Percentiles rank a stretch among this genome's conserved stretches.
Evolutionary conservation across 1,284 basidiomycete species (phyloP).

Genomic region (Moesziomyces globuligerus): DNA sequence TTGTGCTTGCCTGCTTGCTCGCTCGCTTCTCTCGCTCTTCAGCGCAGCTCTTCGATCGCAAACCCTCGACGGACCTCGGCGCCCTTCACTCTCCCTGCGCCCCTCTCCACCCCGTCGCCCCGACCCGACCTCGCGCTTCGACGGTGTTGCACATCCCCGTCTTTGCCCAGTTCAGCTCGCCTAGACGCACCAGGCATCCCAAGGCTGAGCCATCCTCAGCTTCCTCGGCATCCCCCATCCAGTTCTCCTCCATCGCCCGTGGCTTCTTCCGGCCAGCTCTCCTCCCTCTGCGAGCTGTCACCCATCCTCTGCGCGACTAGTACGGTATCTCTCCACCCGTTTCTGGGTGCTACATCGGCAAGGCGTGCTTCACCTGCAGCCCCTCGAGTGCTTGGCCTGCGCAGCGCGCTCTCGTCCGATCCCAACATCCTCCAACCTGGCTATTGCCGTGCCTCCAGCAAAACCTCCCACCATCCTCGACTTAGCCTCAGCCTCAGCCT

Average conservation of each 20-base stretch:
- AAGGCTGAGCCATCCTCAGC: no score
- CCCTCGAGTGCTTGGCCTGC: background rate
- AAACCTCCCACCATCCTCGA: background rate
- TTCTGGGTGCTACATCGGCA: no score
- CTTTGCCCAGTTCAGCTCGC: background rate
- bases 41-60: constrained; percentile 1
- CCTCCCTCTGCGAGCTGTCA: no score
- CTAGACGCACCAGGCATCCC: background rate
- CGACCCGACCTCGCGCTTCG: no score
- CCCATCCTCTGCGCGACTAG: no score
- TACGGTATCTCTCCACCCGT: no score
- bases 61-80: background rate
- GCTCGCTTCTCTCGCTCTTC: background rate
- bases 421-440: background rate
- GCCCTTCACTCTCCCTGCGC: no score
- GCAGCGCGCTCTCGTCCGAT: background rate
- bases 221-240: background rate
- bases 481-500: background rate
- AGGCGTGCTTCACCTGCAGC: no score
- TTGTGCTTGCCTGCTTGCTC: background rate
- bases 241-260: background rate
- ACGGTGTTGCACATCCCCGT: no score
- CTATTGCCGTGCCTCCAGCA: background rate
- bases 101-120: no score
- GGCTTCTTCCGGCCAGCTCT: background rate